Conservation (phyloP, 345 rosid genomes). For the Pistacia vera region DNA sequence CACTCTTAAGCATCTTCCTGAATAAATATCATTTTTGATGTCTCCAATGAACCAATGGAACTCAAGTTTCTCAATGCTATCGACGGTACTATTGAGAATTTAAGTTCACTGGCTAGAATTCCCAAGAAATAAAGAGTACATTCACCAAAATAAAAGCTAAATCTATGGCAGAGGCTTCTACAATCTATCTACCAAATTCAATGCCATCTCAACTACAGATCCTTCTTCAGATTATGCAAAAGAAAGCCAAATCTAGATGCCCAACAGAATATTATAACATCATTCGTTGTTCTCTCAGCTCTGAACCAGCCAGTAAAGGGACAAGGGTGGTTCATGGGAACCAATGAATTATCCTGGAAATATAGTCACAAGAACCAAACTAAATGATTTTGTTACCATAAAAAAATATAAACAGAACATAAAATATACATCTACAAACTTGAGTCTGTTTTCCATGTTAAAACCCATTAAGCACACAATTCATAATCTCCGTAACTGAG, state of each 20-base stretch:
- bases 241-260: constrained; percentile 16
- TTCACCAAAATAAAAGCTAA: constrained; percentile 4
- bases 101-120: not conserved
- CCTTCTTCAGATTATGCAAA: constrained; percentile 13
- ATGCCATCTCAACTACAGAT: constrained; percentile 31
- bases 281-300: constrained; percentile 24
- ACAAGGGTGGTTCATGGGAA: constrained; percentile 18
- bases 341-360: constrained; percentile 27
- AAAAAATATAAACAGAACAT: not conserved
- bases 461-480: not conserved
- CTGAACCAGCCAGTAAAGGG: constrained; percentile 32
- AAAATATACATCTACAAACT: not conserved
- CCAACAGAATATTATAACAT: constrained; percentile 25
- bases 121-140: constrained; percentile 12
- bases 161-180: not conserved
- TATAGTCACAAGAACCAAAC: constrained; percentile 5
- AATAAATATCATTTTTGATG: constrained; percentile 1
- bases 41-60: constrained; percentile 9
- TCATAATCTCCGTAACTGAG: not conserved
- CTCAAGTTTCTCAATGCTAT: constrained; percentile 12
- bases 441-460: not conserved
- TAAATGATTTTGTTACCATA: constrained; percentile 17
- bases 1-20: constrained; percentile 8
- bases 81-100: not conserved
- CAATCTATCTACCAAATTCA: constrained; percentile 46